These are phyloP conservation scores for Cenchrus americanus DNA, from an alignment of 176 grass and related monocot species.

Conservation along the genomic window DNA sequence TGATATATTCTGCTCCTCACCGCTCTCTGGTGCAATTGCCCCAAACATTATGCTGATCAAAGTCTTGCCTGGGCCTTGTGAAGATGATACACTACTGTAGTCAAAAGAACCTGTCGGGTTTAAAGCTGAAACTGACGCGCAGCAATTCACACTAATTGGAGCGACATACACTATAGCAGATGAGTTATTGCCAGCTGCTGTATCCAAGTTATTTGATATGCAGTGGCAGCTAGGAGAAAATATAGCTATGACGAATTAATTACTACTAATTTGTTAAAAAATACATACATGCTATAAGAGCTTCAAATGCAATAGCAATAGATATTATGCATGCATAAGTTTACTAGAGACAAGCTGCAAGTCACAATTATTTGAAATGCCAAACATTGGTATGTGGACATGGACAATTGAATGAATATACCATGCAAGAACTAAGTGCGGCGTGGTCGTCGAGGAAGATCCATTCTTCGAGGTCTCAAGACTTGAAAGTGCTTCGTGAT, in stretches of 20 bases:
- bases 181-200: constrained; percentile 76
- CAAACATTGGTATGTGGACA: no score
- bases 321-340: no score
- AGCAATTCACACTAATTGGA: constrained; percentile 82
- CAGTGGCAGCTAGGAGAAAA: constrained; percentile 61
- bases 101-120: constrained; percentile 68
- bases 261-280: constrained; percentile 53
- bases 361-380: no score
- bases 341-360: no score
- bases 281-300: constrained; percentile 80
- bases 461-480: no score
- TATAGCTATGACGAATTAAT: no score
- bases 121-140: constrained; percentile 85
- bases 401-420: no score
- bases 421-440: no score
- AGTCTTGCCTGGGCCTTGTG: constrained; percentile 74
- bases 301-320: neutral
- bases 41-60: constrained; percentile 76
- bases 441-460: no score
- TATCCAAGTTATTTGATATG: constrained; percentile 71
- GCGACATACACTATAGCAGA: constrained; percentile 75
- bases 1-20: constrained; percentile 52
- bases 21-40: constrained; percentile 49
- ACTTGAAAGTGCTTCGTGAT: no score
- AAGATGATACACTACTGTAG: constrained; percentile 82